These are phyloP conservation scores for Tylopilus subfusipes DNA, from an alignment of 768 basidiomycete genomes.

Conservation along the genomic window DNA sequence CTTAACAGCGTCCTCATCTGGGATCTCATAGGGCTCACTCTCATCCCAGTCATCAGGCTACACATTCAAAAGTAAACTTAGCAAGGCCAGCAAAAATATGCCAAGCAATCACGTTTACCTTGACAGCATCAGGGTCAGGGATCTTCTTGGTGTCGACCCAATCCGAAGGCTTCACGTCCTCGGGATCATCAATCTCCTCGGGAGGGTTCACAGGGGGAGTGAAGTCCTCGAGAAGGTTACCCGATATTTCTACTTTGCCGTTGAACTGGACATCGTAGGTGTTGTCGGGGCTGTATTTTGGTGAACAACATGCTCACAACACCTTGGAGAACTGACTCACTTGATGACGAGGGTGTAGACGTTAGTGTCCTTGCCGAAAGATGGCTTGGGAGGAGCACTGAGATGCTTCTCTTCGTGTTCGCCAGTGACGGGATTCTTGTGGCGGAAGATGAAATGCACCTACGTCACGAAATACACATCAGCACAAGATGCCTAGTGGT, in stretches of 20 bases:
- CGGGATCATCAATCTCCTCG: slow-evolving; percentile 89
- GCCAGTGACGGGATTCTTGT: slow-evolving; percentile 89
- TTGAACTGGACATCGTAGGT: slow-evolving; percentile 92
- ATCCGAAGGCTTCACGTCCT: slow-evolving; percentile 83
- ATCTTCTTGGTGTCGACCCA: slow-evolving; percentile 95
- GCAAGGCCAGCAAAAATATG: background rate
- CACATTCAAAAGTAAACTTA: slow-evolving; percentile 21
- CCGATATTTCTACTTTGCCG: slow-evolving; percentile 73
- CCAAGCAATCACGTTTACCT: slow-evolving; percentile 42
- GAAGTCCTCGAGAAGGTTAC: slow-evolving; percentile 90
- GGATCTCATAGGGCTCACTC: slow-evolving; percentile 88
- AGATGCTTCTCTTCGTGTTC: slow-evolving; percentile 98
- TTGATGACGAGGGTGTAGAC: slow-evolving; percentile 92
- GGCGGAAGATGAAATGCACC: slow-evolving; percentile 99
- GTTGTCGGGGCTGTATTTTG: slow-evolving; percentile 76
- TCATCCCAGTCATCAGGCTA: slow-evolving; percentile 97
- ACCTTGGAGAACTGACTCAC: slow-evolving; percentile 44
- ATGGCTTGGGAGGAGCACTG: slow-evolving; percentile 70
- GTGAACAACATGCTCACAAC: slow-evolving; percentile 3
- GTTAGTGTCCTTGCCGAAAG: slow-evolving; percentile 87
- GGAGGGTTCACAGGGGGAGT: slow-evolving; percentile 89
- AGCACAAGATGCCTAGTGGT: background rate
- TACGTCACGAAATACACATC: slow-evolving; percentile 28
- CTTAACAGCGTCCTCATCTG: slow-evolving; percentile 81
- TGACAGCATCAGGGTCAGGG: slow-evolving; percentile 75